Evolutionary conservation across 352 stramenopile genomes (phyloP).

Genomic region (Globisporangium orthogonon): DNA sequence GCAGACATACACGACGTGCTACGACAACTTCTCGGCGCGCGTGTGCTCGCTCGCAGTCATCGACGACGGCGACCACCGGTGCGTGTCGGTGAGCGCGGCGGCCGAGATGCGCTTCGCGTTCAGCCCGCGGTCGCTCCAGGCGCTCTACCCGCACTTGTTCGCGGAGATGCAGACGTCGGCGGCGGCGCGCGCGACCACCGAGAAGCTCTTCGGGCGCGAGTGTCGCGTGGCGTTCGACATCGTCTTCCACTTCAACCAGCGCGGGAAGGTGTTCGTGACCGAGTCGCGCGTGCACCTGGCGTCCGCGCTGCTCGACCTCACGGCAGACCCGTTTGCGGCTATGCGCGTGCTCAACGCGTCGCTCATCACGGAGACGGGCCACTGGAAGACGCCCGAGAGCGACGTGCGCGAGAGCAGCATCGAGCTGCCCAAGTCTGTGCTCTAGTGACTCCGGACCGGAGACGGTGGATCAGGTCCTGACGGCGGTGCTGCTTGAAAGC

Average conservation of each 20-base stretch:
- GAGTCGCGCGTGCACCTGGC: slow-evolving; percentile 42
- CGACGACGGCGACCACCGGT: slow-evolving; percentile 26
- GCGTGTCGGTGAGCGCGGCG: slow-evolving; percentile 28
- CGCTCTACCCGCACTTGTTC: slow-evolving; percentile 42
- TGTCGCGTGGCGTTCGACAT: slow-evolving; percentile 24
- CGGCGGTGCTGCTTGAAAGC: too few species aligned
- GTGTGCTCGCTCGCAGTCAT: slow-evolving; percentile 23
- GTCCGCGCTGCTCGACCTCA: slow-evolving; percentile 28
- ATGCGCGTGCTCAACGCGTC: slow-evolving; percentile 27
- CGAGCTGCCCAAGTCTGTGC: slow-evolving; percentile 17
- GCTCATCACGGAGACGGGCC: slow-evolving; percentile 26
- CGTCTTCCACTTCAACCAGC: slow-evolving; percentile 29
- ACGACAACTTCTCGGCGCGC: slow-evolving; percentile 23
- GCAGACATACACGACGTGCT: slow-evolving; percentile 53
- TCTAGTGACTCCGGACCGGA: too few species aligned
- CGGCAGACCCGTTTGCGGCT: slow-evolving; percentile 25
- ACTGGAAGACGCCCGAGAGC: slow-evolving; percentile 27
- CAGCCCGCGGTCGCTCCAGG: slow-evolving; percentile 32
- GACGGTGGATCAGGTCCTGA: too few species aligned
- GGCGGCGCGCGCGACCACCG: slow-evolving; percentile 14
- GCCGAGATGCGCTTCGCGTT: slow-evolving; percentile 33
- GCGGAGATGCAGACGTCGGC: slow-evolving; percentile 17
- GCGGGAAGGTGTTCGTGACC: slow-evolving; percentile 17
- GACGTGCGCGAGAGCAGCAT: slow-evolving; percentile 8
- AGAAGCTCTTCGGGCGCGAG: slow-evolving; percentile 23